Evolutionary conservation across 2,329 filamentous ascomycete genomes (phyloP).

Genomic region (Blastomyces parvus): DNA sequence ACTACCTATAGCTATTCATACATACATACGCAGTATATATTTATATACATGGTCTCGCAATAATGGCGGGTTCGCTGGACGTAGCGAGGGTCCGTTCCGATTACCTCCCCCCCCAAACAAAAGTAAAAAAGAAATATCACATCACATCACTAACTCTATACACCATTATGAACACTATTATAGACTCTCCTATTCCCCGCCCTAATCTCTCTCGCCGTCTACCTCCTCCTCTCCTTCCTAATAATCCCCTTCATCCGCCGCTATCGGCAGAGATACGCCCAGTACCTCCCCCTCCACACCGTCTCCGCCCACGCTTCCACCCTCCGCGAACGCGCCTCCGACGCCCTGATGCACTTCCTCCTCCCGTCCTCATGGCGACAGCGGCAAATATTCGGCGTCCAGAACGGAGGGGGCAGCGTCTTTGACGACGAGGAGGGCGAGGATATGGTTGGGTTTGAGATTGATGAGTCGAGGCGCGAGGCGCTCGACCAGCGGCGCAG

Average conservation of each 20-base stretch:
- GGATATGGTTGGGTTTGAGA: conserved; percentile 43
- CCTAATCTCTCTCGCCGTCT: conserved; percentile 59
- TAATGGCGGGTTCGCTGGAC: conserved; percentile 12
- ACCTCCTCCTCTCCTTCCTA: conserved; percentile 55
- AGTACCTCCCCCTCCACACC: conserved; percentile 61
- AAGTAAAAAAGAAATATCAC: conserved; percentile 7
- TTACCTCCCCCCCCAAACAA: not conserved
- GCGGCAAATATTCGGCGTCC: conserved; percentile 34
- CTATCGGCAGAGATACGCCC: conserved; percentile 60
- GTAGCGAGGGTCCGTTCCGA: conserved; percentile 11
- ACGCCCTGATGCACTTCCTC: conserved; percentile 36
- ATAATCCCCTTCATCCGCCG: conserved; percentile 59
- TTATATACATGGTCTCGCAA: not conserved
- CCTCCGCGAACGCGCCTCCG: conserved; percentile 40
- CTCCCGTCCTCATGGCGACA: conserved; percentile 35
- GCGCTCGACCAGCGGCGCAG: conserved; percentile 37
- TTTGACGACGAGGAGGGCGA: conserved; percentile 61
- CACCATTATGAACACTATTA: not conserved
- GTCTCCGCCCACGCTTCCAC: conserved; percentile 45
- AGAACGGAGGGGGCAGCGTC: conserved; percentile 34
- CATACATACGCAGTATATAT: not conserved
- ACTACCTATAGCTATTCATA: not conserved
- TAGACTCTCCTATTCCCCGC: conserved; percentile 64
- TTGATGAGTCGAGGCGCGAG: conserved; percentile 41
- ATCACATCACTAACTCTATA: conserved; percentile 11